phyloP scores from a whole-genome alignment of 352 stramenopile species.

The Pythium chondricola region DNA sequence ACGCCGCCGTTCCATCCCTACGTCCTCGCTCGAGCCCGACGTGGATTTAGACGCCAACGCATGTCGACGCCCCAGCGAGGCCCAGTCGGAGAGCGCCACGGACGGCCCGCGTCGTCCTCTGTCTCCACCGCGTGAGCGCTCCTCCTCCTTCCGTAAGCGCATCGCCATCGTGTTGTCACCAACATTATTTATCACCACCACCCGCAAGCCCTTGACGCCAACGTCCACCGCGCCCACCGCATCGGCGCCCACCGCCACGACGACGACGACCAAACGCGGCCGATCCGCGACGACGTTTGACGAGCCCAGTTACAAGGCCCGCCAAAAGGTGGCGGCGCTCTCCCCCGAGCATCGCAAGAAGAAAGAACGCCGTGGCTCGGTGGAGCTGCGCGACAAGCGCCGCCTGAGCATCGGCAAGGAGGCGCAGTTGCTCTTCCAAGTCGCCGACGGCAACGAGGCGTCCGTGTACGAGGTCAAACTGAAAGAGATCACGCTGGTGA shows the following conservation, averaged over 20 bases:
- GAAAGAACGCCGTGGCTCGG: constrained; percentile 54
- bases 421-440: constrained; percentile 58
- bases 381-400: constrained; percentile 48
- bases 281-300: constrained; percentile 45
- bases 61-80: constrained; percentile 5
- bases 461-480: constrained; percentile 80
- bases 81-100: background rate
- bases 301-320: constrained; percentile 47
- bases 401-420: constrained; percentile 52
- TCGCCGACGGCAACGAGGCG: constrained; percentile 55
- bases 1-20: constrained; percentile 6
- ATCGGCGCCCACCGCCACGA: background rate
- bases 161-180: constrained; percentile 8
- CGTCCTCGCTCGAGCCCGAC: constrained; percentile 8
- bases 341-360: constrained; percentile 45
- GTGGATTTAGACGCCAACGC: background rate
- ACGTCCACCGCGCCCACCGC: background rate
- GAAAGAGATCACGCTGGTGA: constrained; percentile 65
- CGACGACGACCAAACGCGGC: constrained; percentile 1
- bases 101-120: too few species aligned
- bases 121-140: background rate
- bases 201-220: background rate
- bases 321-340: constrained; percentile 44
- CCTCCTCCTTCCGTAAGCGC: constrained; percentile 12
- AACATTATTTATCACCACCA: constrained; percentile 1